phyloP scores from a whole-genome alignment of 345 rosid genomes.

The Aurinia saxatilis region DNA sequence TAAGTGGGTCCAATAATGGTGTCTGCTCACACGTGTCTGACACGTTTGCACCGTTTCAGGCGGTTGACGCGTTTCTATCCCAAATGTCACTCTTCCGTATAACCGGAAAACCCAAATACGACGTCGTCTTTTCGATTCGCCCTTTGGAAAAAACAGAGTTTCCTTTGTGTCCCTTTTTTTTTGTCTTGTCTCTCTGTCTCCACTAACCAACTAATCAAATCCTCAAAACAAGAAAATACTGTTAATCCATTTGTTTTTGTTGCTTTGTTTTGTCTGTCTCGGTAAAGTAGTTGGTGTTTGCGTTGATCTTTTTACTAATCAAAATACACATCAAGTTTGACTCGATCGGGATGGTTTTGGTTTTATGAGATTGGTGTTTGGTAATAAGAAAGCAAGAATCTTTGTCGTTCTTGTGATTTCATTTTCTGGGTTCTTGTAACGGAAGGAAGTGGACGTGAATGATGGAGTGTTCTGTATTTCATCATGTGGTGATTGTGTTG shows the following conservation, averaged over 20 bases:
- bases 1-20: neutral
- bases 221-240: neutral
- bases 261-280: too few species aligned
- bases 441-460: too few species aligned
- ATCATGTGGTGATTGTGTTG: conserved; percentile 68
- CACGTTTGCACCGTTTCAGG: conserved; percentile 27
- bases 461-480: conserved; percentile 51
- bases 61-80: conserved; percentile 26
- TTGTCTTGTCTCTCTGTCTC: neutral
- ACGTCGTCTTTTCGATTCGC: neutral
- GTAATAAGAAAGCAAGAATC: neutral
- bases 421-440: too few species aligned
- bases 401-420: neutral
- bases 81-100: neutral
- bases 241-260: neutral
- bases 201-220: conserved; percentile 3
- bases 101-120: neutral
- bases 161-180: neutral
- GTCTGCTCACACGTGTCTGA: conserved; percentile 11
- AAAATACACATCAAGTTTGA: too few species aligned
- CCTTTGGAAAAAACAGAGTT: neutral
- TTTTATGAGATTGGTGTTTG: conserved; percentile 9
- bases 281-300: neutral
- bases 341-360: conserved; percentile 1
- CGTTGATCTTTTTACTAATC: too few species aligned